Percentiles rank a stretch among this genome's conserved stretches.
These are phyloP conservation scores for Arthrinium puccinioides DNA, from an alignment of 2,329 filamentous ascomycete species.

Conservation along the genomic window DNA sequence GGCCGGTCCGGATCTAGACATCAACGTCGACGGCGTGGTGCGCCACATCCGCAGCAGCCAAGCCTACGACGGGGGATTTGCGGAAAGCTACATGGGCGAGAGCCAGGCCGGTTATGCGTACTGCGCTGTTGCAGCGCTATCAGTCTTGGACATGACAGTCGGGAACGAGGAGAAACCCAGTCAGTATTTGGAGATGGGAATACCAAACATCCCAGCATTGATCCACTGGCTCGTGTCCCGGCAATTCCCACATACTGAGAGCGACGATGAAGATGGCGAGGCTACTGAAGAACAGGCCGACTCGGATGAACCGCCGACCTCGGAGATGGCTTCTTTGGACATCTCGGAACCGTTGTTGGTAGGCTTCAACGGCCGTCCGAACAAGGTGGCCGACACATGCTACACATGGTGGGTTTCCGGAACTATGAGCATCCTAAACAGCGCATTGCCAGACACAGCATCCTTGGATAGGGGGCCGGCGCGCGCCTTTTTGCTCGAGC, in stretches of 20 bases:
- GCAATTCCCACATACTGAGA: slow-evolving; percentile 53
- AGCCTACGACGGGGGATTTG: slow-evolving; percentile 81
- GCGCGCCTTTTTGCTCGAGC: slow-evolving; percentile 72
- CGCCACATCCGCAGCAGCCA: slow-evolving; percentile 63
- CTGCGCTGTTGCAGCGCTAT: slow-evolving; percentile 73
- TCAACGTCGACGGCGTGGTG: slow-evolving; percentile 65
- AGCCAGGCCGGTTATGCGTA: slow-evolving; percentile 89
- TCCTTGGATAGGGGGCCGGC: slow-evolving; percentile 55
- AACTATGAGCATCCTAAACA: slow-evolving; percentile 38
- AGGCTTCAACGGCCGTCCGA: slow-evolving; percentile 84
- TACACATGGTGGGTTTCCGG: slow-evolving; percentile 90
- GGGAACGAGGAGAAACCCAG: slow-evolving; percentile 14
- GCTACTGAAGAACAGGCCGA: slow-evolving; percentile 33
- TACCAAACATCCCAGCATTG: slow-evolving; percentile 28
- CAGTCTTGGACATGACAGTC: slow-evolving; percentile 59
- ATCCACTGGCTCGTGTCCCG: slow-evolving; percentile 54
- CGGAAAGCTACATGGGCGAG: slow-evolving; percentile 71
- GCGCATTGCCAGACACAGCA: slow-evolving; percentile 48
- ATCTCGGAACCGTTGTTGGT: slow-evolving; percentile 22
- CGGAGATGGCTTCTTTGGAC: slow-evolving; percentile 26
- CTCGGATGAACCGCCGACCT: slow-evolving; percentile 21
- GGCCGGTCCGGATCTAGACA: slow-evolving; percentile 56
- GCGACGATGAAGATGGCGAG: slow-evolving; percentile 35
- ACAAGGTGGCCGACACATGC: slow-evolving; percentile 91
- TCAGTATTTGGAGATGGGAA: slow-evolving; percentile 29